Conservation (phyloP, 2,329 filamentous ascomycete species). For the Coniochaeta ligniaria region DNA sequence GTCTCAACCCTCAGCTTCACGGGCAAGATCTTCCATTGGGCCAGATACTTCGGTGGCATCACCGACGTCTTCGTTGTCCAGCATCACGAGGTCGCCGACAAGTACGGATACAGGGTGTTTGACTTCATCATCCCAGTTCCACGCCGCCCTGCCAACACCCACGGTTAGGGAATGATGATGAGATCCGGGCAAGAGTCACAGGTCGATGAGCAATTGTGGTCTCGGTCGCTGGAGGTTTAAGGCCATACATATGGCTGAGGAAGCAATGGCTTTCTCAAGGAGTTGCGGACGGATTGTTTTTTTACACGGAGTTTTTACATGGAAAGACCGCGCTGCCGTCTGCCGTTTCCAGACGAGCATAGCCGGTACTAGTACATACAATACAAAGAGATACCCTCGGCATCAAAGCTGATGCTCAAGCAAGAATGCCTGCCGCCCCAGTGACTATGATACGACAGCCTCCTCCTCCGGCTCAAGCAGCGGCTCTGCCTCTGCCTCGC, state of each 20-base stretch:
- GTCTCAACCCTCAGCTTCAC: conserved; percentile 78
- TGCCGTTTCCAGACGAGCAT: neutral
- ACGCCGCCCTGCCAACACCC: neutral
- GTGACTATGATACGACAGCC: neutral
- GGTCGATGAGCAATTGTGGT: neutral
- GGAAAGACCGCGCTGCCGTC: neutral
- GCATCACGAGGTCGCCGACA: conserved; percentile 57
- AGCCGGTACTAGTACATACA: neutral
- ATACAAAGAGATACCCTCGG: neutral
- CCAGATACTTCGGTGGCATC: conserved; percentile 62
- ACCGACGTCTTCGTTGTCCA: conserved; percentile 80
- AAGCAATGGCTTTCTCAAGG: neutral
- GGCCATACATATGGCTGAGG: neutral
- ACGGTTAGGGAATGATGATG: neutral
- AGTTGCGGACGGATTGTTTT: no score
- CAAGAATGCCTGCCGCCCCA: neutral
- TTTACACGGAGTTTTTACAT: neutral
- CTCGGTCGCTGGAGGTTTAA: neutral
- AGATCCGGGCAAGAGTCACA: neutral
- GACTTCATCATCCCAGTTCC: neutral
- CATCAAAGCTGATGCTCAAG: neutral
- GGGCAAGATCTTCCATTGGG: conserved; percentile 63
- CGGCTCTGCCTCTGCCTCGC: conserved; percentile 25
- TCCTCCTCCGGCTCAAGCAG: conserved; percentile 13
- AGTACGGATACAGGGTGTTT: conserved; percentile 19